Percentiles rank a stretch among this genome's conserved stretches.
phyloP scores from a whole-genome alignment of 495 filamentous ascomycete species.

The Apodospora peruviana region DNA sequence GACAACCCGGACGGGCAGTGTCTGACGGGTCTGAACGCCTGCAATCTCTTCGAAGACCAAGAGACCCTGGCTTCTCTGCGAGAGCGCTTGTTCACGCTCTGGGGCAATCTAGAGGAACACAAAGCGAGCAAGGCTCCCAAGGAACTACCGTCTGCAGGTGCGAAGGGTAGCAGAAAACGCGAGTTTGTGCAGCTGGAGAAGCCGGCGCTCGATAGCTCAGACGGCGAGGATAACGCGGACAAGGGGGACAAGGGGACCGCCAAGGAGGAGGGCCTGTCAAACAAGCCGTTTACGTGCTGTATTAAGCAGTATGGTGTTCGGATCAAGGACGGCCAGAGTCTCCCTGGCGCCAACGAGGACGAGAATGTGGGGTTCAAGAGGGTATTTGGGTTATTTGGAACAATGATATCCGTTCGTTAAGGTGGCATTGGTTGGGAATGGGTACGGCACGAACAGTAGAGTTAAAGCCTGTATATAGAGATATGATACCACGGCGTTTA shows the following conservation, averaged over 20 bases:
- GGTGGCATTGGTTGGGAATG: neutral
- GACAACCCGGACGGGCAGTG: conserved; percentile 57
- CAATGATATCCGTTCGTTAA: conserved; percentile 34
- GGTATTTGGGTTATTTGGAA: conserved; percentile 51
- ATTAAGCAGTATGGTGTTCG: conserved; percentile 56
- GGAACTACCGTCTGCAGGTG: neutral
- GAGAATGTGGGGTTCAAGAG: conserved; percentile 29
- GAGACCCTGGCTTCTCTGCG: conserved; percentile 45
- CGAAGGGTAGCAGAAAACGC: neutral
- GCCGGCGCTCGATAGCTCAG: conserved; percentile 22
- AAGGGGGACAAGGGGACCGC: neutral
- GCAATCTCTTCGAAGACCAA: conserved; percentile 54
- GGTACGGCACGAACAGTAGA: neutral
- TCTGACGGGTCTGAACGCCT: conserved; percentile 60
- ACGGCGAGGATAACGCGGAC: conserved; percentile 12
- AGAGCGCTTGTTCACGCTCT: conserved; percentile 72
- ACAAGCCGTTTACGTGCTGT: conserved; percentile 55
- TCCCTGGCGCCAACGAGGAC: conserved; percentile 19
- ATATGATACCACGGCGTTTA: neutral
- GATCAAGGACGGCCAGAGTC: neutral
- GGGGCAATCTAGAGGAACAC: conserved; percentile 78
- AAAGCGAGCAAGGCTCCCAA: conserved; percentile 29
- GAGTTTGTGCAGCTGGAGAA: neutral
- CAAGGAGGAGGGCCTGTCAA: conserved; percentile 20
- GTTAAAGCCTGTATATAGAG: neutral